Base-by-base conservation (phyloP, 2,329 filamentous ascomycete genomes). In the Daldinia sp. region DNA sequence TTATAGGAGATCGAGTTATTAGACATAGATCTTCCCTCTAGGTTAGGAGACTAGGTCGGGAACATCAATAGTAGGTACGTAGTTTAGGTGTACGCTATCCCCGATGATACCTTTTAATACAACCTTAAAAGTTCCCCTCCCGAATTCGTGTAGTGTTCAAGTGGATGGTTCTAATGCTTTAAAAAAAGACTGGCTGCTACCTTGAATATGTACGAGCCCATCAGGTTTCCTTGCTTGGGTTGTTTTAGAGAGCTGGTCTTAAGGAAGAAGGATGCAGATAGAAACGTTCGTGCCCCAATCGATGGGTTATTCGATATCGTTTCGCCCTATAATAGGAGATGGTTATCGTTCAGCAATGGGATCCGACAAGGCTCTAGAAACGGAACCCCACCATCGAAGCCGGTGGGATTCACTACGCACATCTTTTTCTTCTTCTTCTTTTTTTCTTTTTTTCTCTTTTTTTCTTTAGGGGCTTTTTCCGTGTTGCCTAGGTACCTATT, bases 181-280 rank as follows among this genome's bases (percentile, higher is more conserved):
- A 41, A 48, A 11, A 48, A 11, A 45, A 27, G 56, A 63, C 37
- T 55, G 56, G 54, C 56, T 56, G 61, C 32, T 49, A 41, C 32
- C 25, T n/a, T 29, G 13, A 6, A 8, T 29, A 47, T 15, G 23
- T 47, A 29, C 25, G 50, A 53, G 35, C 48, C 27, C 53, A 61
- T 58, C 55, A 10, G 32, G 15, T 19, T 15, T 59, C 29, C 47
- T 45, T 34, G 39, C 19, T 35, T 56, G 30, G 4, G 25, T 45
- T 34, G 39, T 17, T 35, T 56, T 37, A 2, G 25, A 34, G 49
- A 30, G 51, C 48, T 19, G 35, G n/a, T 57, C 17, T 48, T 17
- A 25, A 58, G 45, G 53, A 52, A 64, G 53, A 61, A 64, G 64
- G 61, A 67, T 61, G 61, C 50, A 21, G 35, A 27, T 17, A 57